phyloP scores from a whole-genome alignment of 805 yeast genomes.

The Myxozyma vanderwaltii region DNA sequence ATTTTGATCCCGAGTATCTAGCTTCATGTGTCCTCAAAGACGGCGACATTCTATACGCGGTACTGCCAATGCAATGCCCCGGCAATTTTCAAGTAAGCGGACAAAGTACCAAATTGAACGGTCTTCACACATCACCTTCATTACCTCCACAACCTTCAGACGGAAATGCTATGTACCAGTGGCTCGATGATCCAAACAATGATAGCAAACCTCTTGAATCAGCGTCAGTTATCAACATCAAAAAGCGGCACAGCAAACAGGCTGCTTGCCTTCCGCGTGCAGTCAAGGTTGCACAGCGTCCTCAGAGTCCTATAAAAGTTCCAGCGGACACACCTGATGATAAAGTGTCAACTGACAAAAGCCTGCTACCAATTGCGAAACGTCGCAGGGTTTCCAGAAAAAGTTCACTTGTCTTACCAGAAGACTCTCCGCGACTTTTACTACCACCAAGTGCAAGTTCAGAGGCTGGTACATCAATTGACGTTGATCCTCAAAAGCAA shows the following conservation, averaged over 20 bases:
- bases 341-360: neutral
- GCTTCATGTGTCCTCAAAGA: conserved; percentile 5
- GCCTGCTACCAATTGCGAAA: neutral
- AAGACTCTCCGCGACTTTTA: conserved; percentile 7
- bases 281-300: too few relatives aligned
- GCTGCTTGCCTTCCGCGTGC: neutral
- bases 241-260: neutral
- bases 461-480: conserved; percentile 9
- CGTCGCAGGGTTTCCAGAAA: neutral
- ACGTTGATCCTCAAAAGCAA: conserved; percentile 25
- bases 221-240: neutral
- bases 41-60: conserved; percentile 12
- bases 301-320: too few relatives aligned
- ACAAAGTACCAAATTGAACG: neutral
- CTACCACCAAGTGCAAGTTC: conserved; percentile 17
- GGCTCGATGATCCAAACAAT: neutral
- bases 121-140: neutral
- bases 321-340: too few relatives aligned
- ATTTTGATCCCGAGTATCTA: conserved; percentile 21
- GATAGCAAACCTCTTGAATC: neutral
- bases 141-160: too few relatives aligned
- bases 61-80: neutral
- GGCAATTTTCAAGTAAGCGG: neutral
- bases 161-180: neutral
- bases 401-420: conserved; percentile 4